Percentiles rank a stretch among this genome's conserved stretches.
Conservation (phyloP, 495 filamentous ascomycete species). For the Trichoderma gamsii region DNA sequence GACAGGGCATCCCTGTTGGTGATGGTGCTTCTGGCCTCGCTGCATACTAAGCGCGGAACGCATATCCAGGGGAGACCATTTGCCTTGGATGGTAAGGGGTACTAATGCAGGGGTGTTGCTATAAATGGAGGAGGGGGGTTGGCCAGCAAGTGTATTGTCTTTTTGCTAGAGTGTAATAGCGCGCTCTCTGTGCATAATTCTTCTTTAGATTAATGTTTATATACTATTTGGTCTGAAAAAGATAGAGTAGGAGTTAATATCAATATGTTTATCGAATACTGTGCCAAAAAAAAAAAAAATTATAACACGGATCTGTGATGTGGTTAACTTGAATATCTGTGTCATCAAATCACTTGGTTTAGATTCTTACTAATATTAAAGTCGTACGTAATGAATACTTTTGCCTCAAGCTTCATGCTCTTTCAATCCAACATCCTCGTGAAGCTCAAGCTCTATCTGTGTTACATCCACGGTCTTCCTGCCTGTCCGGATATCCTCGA, state of each 20-base stretch:
- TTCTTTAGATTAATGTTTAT: background rate
- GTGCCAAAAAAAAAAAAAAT: too few species aligned
- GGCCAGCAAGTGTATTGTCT: background rate
- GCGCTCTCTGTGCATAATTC: background rate
- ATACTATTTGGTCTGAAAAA: too few species aligned
- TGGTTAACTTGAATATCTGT: too few species aligned
- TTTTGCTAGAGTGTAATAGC: background rate
- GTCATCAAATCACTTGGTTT: too few species aligned
- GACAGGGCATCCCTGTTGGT: slow-evolving; percentile 1
- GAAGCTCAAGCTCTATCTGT: slow-evolving; percentile 22
- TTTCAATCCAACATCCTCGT: slow-evolving; percentile 11
- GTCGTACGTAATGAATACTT: too few species aligned
- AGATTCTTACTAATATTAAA: too few species aligned
- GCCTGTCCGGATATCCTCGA: slow-evolving; percentile 35
- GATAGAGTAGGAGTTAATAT: too few species aligned
- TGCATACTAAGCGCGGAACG: background rate
- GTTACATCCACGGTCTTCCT: slow-evolving; percentile 24
- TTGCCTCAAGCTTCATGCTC: background rate
- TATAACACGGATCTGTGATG: too few species aligned
- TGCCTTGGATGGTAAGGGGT: background rate
- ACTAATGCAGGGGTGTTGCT: background rate
- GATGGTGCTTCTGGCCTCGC: slow-evolving; percentile 5
- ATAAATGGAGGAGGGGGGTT: background rate
- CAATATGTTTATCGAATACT: too few species aligned
- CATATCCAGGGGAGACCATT: background rate